phyloP scores from a whole-genome alignment of 176 grass and related monocot genomes.

The Oryza coarctata region DNA sequence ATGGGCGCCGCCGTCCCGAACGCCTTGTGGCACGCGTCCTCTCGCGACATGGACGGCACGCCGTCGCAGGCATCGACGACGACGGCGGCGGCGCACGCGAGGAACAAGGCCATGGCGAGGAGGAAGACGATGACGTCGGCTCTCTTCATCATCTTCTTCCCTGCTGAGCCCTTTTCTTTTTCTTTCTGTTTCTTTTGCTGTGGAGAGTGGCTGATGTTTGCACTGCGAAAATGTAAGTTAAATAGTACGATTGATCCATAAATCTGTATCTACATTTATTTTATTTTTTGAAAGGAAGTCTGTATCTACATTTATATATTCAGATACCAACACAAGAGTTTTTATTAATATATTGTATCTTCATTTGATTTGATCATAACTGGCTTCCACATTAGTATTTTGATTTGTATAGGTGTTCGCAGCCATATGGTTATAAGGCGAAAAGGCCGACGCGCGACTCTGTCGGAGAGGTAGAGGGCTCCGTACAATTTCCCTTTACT shows the following conservation, averaged over 20 bases:
- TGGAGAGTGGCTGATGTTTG: not conserved
- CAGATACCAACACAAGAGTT: not conserved
- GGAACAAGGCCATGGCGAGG: not conserved
- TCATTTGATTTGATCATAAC: not conserved
- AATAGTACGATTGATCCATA: not conserved
- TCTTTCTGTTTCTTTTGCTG: not conserved
- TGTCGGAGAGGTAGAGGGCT: too few species aligned
- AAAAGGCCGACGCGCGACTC: too few species aligned
- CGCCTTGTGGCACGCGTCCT: not conserved
- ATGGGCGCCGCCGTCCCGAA: not conserved
- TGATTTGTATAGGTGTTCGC: not conserved
- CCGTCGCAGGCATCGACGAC: not conserved
- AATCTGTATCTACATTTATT: not conserved
- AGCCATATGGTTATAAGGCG: too few species aligned
- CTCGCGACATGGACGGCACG: not conserved
- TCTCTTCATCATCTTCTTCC: not conserved
- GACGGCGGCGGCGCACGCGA: not conserved
- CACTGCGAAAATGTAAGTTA: not conserved
- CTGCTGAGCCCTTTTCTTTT: not conserved
- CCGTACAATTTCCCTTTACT: too few species aligned
- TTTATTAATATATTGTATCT: not conserved
- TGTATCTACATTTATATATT: not conserved
- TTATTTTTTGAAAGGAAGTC: not conserved
- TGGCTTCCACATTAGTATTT: not conserved
- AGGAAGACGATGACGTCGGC: not conserved